These are phyloP conservation scores for Trichomonas gallinae DNA, from an alignment of 208 protist species.

Conservation along the genomic window DNA sequence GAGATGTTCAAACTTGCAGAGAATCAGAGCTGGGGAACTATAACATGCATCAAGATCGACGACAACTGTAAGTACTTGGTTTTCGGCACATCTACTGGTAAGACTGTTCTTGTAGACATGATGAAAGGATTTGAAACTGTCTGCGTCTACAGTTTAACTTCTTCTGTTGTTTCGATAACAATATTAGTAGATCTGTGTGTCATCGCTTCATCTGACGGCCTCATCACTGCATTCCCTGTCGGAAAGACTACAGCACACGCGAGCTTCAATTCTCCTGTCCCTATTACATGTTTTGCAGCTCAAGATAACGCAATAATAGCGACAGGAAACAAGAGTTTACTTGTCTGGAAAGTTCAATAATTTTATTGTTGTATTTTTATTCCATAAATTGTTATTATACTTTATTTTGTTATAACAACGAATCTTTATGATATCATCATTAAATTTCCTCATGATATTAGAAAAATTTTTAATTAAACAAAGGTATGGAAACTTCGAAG, in stretches of 20 bases:
- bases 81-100: neutral
- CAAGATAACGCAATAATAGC: neutral
- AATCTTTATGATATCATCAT: too few species aligned
- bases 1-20: neutral
- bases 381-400: neutral
- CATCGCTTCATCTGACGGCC: neutral
- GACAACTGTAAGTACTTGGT: neutral
- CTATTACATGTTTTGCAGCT: neutral
- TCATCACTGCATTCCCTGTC: neutral
- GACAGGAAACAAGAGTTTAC: neutral
- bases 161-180: neutral
- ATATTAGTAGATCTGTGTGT: neutral
- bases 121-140: neutral
- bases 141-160: neutral
- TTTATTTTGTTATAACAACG: too few species aligned
- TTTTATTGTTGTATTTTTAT: neutral
- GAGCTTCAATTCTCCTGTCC: neutral
- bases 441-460: too few species aligned
- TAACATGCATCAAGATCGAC: neutral
- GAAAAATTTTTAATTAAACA: too few species aligned
- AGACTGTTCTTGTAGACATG: neutral
- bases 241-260: neutral
- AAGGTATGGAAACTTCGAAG: too few species aligned
- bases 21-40: neutral
- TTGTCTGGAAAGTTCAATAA: neutral